phyloP scores from a whole-genome alignment of 2,329 filamentous ascomycete genomes.

The Allantophomopsis cytisporea region DNA sequence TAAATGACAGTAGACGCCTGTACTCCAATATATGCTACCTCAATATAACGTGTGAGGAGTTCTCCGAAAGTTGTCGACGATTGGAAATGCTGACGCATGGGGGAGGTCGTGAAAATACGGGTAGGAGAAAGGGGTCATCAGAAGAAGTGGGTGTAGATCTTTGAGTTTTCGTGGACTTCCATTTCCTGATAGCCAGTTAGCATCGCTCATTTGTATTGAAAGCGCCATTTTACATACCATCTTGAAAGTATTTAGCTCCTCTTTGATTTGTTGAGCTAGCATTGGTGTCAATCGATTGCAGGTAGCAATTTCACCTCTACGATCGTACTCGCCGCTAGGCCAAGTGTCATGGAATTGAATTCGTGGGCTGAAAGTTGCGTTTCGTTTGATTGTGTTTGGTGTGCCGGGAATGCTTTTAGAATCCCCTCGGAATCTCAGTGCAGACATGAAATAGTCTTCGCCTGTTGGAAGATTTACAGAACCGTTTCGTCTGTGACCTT shows the following conservation, averaged over 20 bases:
- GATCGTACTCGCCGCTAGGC: conserved; percentile 91
- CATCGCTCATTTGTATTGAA: background rate
- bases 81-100: background rate
- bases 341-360: conserved; percentile 95
- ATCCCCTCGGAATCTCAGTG: conserved; percentile 58
- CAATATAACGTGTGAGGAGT: conserved; percentile 14
- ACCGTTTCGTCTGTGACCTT: conserved; percentile 51
- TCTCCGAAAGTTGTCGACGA: conserved; percentile 4
- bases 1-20: conserved; percentile 18
- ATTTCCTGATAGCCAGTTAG: conserved; percentile 59
- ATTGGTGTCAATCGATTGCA: conserved; percentile 96
- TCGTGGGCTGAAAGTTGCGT: conserved; percentile 73
- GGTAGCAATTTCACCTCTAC: conserved; percentile 88
- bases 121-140: conserved; percentile 36
- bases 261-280: conserved; percentile 97
- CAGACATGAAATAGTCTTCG: conserved; percentile 83
- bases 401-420: conserved; percentile 72
- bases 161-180: conserved; percentile 98
- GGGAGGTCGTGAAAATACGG: background rate
- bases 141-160: conserved; percentile 99
- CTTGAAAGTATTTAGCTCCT: conserved; percentile 98
- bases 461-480: conserved; percentile 58
- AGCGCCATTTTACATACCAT: conserved; percentile 53
- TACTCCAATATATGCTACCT: conserved; percentile 19
- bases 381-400: conserved; percentile 50